Percentiles rank a stretch among this genome's conserved stretches.
These are phyloP conservation scores for Gyrodon lividus DNA, from an alignment of 768 basidiomycete genomes.

Conservation along the genomic window DNA sequence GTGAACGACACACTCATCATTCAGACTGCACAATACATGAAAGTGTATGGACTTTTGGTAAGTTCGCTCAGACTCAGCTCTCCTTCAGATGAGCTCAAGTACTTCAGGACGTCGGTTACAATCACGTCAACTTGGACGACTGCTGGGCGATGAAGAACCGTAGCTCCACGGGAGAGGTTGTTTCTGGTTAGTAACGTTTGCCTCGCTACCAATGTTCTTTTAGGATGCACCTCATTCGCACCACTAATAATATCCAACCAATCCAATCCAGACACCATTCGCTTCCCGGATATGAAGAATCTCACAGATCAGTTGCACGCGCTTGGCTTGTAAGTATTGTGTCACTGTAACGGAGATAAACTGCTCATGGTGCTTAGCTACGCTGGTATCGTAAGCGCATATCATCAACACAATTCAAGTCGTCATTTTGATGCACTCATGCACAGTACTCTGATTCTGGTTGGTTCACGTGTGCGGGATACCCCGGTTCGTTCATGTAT, in stretches of 20 bases:
- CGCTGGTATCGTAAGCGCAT: constrained; percentile 55
- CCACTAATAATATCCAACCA: background rate
- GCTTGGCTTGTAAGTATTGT: constrained; percentile 50
- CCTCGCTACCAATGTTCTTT: background rate
- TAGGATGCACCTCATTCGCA: background rate
- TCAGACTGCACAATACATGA: constrained; percentile 50
- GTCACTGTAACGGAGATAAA: background rate
- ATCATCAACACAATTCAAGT: background rate
- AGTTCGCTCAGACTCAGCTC: background rate
- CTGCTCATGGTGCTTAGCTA: constrained; percentile 34
- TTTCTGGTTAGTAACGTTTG: constrained; percentile 44
- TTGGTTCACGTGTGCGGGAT: constrained; percentile 62
- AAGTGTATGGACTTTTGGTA: constrained; percentile 50
- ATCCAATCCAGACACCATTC: constrained; percentile 39
- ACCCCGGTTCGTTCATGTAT: constrained; percentile 61
- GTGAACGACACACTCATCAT: constrained; percentile 54
- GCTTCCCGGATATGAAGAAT: constrained; percentile 56
- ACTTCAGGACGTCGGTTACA: constrained; percentile 53
- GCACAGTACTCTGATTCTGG: constrained; percentile 63
- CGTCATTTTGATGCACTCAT: background rate
- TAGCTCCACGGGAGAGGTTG: constrained; percentile 48
- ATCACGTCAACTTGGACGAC: constrained; percentile 60
- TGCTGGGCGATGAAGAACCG: constrained; percentile 61
- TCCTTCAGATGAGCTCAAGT: constrained; percentile 1
- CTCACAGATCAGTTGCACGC: constrained; percentile 53